Base-by-base conservation (phyloP, 2,329 filamentous ascomycete species). In the Aspergillus persii region DNA sequence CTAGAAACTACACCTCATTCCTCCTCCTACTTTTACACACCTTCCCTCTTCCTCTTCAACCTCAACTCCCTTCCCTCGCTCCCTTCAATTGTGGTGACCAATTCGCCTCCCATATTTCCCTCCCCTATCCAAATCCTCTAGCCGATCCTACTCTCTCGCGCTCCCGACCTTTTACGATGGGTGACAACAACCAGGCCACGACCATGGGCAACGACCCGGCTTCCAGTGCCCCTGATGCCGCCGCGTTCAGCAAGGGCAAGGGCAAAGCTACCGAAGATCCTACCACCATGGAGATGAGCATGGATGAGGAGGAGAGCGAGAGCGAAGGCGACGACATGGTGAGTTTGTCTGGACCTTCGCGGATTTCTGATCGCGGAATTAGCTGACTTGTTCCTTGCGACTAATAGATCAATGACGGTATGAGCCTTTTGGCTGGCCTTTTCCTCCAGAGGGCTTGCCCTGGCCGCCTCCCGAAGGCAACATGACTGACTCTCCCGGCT, bases 171-270 rank as follows among this genome's bases (percentile, higher is more conserved):
- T 31, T 53, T 66, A 72, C 53, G 56, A 77, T 77, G 75, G 69
- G 71, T 68, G 74, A 74, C 63, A 68, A 72, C 68, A 69, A 68
- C 53, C 61, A 62, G 54, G 57, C 63, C 26, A 66, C 66, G 50
- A 62, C 68, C 47, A 62, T 68, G n/a, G 66, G 63, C 66, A 68
- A 68, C 60, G 68, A 75, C 65, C 71, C 83, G 63, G 75, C 80
- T 63, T 72, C 76, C 58, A 68, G 69, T 64, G 63, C 69, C 50
- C 62, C 71, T 58, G 71, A 73, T 57, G 70, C 68, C 31, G 66
- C 73, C 62, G 74, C 80, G 62, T 82, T 86, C 70, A 79, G 82
- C 76, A 96, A 96, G 84, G 91, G 91, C 78, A 96, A 96, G 84
- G 69, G 92, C 81, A 96, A 96, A 83, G 88, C 85, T 46, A 74